Conservation (phyloP, 169 alveolate species). For the Babesia bovis region DNA sequence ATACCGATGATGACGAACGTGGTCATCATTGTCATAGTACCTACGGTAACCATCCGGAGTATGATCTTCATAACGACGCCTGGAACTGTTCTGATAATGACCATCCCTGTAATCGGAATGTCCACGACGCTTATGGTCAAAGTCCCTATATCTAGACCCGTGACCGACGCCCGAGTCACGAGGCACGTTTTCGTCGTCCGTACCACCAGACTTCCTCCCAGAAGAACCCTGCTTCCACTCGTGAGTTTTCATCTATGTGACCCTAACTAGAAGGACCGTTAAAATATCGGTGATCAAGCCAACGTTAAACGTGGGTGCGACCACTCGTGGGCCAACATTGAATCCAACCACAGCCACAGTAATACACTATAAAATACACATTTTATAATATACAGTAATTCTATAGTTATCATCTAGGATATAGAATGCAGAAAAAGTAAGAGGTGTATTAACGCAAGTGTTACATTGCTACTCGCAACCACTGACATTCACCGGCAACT, state of each 20-base stretch:
- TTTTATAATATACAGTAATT: too few relatives aligned
- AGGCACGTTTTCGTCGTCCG: neutral
- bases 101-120: conserved; percentile 1
- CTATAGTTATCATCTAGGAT: too few relatives aligned
- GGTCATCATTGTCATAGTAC: conserved; percentile 29
- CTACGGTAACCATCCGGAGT: conserved; percentile 27
- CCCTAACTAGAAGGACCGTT: neutral
- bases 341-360: too few relatives aligned
- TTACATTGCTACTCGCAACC: too few relatives aligned
- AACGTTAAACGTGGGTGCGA: neutral
- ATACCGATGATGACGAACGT: conserved; percentile 28
- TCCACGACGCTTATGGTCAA: conserved; percentile 11
- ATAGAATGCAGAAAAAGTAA: too few relatives aligned
- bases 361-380: too few relatives aligned
- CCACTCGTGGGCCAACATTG: too few relatives aligned
- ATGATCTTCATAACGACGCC: conserved; percentile 14
- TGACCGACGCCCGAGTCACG: conserved; percentile 11
- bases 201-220: conserved; percentile 3
- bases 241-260: conserved; percentile 12
- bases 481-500: too few relatives aligned
- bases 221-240: conserved; percentile 8
- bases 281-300: conserved; percentile 4
- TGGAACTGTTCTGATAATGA: neutral
- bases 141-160: conserved; percentile 4
- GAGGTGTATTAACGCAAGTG: too few relatives aligned